Conservation (phyloP, 2,329 filamentous ascomycete genomes). For the Fusarium veterinarium region DNA sequence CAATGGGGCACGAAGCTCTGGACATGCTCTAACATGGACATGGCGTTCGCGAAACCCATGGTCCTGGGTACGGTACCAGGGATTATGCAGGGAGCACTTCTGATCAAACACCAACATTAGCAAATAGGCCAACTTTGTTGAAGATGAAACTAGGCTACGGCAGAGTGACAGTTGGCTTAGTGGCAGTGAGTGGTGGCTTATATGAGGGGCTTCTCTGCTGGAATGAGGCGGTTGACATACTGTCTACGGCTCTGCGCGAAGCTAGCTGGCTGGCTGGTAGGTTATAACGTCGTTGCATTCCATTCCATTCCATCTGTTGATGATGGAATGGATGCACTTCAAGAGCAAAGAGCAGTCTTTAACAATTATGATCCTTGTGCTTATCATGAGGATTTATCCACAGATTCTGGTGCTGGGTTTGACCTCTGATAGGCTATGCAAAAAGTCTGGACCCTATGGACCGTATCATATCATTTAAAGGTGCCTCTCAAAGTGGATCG, state of each 20-base stretch:
- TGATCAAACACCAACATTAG: not conserved
- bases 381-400: not conserved
- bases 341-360: not conserved
- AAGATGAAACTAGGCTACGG: slow-evolving; percentile 13
- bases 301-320: not conserved
- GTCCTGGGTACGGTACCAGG: slow-evolving; percentile 6
- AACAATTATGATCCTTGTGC: not conserved
- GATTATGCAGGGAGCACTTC: slow-evolving; percentile 5
- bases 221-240: slow-evolving; percentile 18
- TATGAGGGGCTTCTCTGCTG: slow-evolving; percentile 4
- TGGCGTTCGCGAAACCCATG: slow-evolving; percentile 5
- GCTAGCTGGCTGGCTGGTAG: not conserved
- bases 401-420: not conserved
- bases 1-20: not conserved
- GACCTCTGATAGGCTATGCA: slow-evolving; percentile 2
- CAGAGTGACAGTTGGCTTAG: slow-evolving; percentile 11
- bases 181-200: not conserved
- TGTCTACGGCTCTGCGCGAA: not conserved
- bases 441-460: slow-evolving; percentile 18
- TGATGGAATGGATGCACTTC: slow-evolving; percentile 12
- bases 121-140: not conserved
- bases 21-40: slow-evolving; percentile 17
- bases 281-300: slow-evolving; percentile 15
- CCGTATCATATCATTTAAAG: slow-evolving; percentile 13
- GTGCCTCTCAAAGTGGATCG: slow-evolving; percentile 14